phyloP scores from a whole-genome alignment of 2,329 filamentous ascomycete species.

The Pleomassaria siparia region DNA sequence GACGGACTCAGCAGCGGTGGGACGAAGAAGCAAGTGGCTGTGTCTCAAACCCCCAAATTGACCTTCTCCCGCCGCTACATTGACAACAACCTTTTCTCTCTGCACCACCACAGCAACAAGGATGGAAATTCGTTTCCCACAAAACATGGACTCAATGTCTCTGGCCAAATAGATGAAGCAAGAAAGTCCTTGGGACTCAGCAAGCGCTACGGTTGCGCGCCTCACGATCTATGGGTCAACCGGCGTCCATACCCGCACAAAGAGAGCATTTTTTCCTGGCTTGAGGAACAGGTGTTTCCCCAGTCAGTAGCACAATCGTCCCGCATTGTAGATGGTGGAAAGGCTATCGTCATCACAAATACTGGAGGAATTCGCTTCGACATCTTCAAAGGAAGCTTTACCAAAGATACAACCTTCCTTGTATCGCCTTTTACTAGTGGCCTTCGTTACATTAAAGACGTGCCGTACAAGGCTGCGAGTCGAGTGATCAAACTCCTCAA shows the following conservation, averaged over 20 bases:
- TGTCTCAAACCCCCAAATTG: slow-evolving; percentile 37
- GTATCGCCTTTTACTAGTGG: slow-evolving; percentile 85
- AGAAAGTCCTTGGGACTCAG: slow-evolving; percentile 73
- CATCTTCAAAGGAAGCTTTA: slow-evolving; percentile 90
- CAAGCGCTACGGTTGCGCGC: slow-evolving; percentile 77
- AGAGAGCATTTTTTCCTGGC: slow-evolving; percentile 78
- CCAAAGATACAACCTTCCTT: slow-evolving; percentile 80
- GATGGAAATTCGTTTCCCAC: slow-evolving; percentile 76
- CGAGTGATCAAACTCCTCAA: slow-evolving; percentile 65
- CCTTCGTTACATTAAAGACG: slow-evolving; percentile 74
- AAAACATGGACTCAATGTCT: slow-evolving; percentile 70
- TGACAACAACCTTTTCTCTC: slow-evolving; percentile 86
- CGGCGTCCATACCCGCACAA: slow-evolving; percentile 72
- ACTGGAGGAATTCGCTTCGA: slow-evolving; percentile 93
- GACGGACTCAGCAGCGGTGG: slow-evolving; percentile 59
- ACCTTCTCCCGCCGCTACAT: slow-evolving; percentile 81
- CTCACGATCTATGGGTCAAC: slow-evolving; percentile 77
- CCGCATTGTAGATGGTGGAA: slow-evolving; percentile 52
- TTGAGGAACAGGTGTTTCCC: slow-evolving; percentile 74
- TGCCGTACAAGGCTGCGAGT: slow-evolving; percentile 75
- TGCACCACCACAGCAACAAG: slow-evolving; percentile 77
- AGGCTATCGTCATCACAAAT: slow-evolving; percentile 77
- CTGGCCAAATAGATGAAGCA: slow-evolving; percentile 67
- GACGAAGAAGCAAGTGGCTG: slow-evolving; percentile 25
- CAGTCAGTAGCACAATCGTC: slow-evolving; percentile 56